Evolutionary conservation across 192 early-diverging fungal species (phyloP).

Genomic region (Entomortierella chlamydospora): DNA sequence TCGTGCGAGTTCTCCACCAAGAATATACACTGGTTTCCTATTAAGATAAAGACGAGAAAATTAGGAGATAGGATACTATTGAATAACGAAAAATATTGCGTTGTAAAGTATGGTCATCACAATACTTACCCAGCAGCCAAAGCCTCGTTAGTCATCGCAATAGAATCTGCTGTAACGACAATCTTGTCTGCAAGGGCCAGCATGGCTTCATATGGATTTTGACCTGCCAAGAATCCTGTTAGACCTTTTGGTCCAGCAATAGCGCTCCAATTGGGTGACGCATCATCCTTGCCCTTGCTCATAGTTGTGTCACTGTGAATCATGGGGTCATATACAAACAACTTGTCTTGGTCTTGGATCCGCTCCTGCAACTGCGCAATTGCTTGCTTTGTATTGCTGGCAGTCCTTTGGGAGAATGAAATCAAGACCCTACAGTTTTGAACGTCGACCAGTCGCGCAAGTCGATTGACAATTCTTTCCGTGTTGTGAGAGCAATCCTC

Average conservation of each 20-base stretch:
- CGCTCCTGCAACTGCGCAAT: slow-evolving; percentile 2
- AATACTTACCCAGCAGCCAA: slow-evolving; percentile 47
- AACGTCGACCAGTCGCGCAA: slow-evolving; percentile 23
- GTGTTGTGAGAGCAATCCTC: slow-evolving; percentile 50
- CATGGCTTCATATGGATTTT: slow-evolving; percentile 43
- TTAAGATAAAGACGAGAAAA: slow-evolving; percentile 4
- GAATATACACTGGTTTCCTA: slow-evolving; percentile 48
- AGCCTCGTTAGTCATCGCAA: slow-evolving; percentile 52
- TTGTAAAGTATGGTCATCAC: too few relatives aligned
- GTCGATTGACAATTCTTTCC: slow-evolving; percentile 34
- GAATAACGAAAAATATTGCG: too few relatives aligned
- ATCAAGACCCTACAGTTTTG: slow-evolving; percentile 36
- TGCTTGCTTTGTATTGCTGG: slow-evolving; percentile 21
- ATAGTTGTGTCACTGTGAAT: not conserved
- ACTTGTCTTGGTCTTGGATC: slow-evolving; percentile 14
- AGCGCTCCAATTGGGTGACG: not conserved
- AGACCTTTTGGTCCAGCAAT: slow-evolving; percentile 10
- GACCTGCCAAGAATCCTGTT: slow-evolving; percentile 3
- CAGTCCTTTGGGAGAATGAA: slow-evolving; percentile 37
- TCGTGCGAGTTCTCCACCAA: slow-evolving; percentile 39
- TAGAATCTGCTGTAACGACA: slow-evolving; percentile 48
- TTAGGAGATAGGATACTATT: not conserved
- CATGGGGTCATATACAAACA: slow-evolving; percentile 45
- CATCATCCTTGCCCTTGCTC: not conserved
- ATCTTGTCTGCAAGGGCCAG: slow-evolving; percentile 46